Evolutionary conservation across 2,329 filamentous ascomycete species (phyloP).

Genomic region (Colletotrichum aenigma): DNA sequence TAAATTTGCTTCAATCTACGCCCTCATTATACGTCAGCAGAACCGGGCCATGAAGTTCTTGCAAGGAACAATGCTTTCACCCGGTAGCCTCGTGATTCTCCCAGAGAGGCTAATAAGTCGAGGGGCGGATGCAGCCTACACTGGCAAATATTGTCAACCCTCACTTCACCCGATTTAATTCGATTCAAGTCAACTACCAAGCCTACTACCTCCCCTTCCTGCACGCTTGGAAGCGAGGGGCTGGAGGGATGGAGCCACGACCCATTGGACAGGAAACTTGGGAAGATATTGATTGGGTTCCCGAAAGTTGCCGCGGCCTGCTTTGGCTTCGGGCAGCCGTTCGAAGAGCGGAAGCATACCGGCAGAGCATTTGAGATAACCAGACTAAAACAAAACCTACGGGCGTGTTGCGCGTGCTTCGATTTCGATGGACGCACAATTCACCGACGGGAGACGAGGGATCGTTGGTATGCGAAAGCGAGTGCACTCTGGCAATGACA

Average conservation of each 20-base stretch:
- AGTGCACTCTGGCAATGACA: neutral
- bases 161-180: neutral
- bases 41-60: neutral
- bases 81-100: neutral
- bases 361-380: neutral
- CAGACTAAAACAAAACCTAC: neutral
- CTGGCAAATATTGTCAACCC: neutral
- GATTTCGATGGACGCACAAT: neutral
- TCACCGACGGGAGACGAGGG: neutral
- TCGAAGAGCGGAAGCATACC: neutral
- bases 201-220: neutral
- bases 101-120: neutral
- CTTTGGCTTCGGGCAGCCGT: neutral
- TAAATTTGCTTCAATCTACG: neutral
- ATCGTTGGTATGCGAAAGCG: neutral
- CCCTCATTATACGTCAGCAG: neutral
- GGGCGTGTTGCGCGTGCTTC: neutral
- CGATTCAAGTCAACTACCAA: neutral
- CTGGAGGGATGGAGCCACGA: neutral
- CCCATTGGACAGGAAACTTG: neutral
- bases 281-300: neutral
- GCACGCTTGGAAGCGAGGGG: neutral
- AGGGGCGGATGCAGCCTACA: neutral
- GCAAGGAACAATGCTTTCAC: neutral
- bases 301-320: neutral